phyloP scores from a whole-genome alignment of 1,284 basidiomycete species.

The Heterobasidion annosum region DNA sequence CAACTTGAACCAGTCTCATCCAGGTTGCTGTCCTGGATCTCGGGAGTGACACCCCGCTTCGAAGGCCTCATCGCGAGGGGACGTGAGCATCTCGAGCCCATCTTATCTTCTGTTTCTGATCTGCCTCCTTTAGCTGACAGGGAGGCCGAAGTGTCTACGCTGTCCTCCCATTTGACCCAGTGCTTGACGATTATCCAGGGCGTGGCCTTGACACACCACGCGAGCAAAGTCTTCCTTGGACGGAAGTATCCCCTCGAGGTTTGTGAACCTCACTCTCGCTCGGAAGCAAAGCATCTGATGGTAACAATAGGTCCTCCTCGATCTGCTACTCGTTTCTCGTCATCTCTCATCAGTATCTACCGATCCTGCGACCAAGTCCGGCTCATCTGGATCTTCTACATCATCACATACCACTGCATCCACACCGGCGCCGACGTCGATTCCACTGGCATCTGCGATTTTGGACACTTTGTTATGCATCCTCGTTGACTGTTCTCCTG shows the following conservation, averaged over 20 bases:
- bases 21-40: conserved; percentile 45
- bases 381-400: conserved; percentile 8
- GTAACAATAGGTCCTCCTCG: conserved; percentile 44
- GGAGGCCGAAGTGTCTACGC: conserved; percentile 30
- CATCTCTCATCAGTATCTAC: conserved; percentile 32
- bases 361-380: conserved; percentile 10
- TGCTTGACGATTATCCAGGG: conserved; percentile 72
- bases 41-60: conserved; percentile 15
- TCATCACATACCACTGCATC: conserved; percentile 11
- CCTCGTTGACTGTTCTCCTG: conserved; percentile 70
- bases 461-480: conserved; percentile 80
- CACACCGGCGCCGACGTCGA: conserved; percentile 17
- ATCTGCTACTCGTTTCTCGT: conserved; percentile 63
- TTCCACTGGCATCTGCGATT: conserved; percentile 35
- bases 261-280: conserved; percentile 12
- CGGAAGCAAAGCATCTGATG: conserved; percentile 1
- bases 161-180: conserved; percentile 44
- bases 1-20: conserved; percentile 43
- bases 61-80: conserved; percentile 17
- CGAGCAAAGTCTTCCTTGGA: conserved; percentile 64
- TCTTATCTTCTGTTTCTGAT: not conserved
- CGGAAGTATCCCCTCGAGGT: conserved; percentile 69
- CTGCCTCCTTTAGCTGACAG: conserved; percentile 25
- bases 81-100: conserved; percentile 17
- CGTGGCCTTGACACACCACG: conserved; percentile 58